A percentile compares a stretch with the other conserved stretches of the same genome.
Evolutionary conservation across 192 early-diverging fungal species (phyloP).

Genomic region (Pilaira anomala): DNA sequence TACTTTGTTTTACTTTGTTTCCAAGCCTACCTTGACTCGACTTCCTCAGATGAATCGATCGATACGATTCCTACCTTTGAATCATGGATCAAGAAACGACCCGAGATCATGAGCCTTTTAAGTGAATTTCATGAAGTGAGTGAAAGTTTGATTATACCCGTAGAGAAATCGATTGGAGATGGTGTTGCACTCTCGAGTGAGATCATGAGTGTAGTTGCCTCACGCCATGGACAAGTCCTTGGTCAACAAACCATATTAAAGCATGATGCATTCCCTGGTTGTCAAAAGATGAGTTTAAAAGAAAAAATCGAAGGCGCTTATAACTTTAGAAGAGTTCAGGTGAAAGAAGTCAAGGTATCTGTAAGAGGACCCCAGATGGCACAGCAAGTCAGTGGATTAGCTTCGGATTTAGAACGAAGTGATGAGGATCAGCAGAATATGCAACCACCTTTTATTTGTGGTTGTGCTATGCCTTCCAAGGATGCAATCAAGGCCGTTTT

Average conservation of each 20-base stretch:
- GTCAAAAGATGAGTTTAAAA: constrained; percentile 55
- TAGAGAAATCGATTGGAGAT: constrained; percentile 48
- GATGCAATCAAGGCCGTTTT: constrained; percentile 52
- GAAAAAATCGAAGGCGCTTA: constrained; percentile 63
- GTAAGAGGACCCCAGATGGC: constrained; percentile 7
- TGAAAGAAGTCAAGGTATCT: constrained; percentile 26
- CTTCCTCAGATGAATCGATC: constrained; percentile 17
- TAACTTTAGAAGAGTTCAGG: constrained; percentile 53
- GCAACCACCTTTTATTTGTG: constrained; percentile 44
- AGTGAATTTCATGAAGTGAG: constrained; percentile 39
- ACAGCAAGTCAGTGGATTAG: constrained; percentile 14
- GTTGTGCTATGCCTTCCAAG: constrained; percentile 62
- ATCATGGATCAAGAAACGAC: constrained; percentile 49
- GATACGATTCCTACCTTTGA: constrained; percentile 44
- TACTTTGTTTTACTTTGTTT: constrained; percentile 62
- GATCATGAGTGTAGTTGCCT: constrained; percentile 51
- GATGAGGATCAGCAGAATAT: constrained; percentile 12
- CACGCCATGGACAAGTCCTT: constrained; percentile 52
- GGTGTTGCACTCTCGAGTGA: constrained; percentile 58
- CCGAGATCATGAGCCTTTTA: constrained; percentile 50
- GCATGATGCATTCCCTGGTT: constrained; percentile 61
- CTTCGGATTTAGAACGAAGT: constrained; percentile 20
- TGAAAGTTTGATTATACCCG: constrained; percentile 42
- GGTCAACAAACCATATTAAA: constrained; percentile 60
- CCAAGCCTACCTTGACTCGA: constrained; percentile 50